Evolutionary conservation across 805 yeast species (phyloP).

Genomic region (Debaryomyces prosopidis): DNA sequence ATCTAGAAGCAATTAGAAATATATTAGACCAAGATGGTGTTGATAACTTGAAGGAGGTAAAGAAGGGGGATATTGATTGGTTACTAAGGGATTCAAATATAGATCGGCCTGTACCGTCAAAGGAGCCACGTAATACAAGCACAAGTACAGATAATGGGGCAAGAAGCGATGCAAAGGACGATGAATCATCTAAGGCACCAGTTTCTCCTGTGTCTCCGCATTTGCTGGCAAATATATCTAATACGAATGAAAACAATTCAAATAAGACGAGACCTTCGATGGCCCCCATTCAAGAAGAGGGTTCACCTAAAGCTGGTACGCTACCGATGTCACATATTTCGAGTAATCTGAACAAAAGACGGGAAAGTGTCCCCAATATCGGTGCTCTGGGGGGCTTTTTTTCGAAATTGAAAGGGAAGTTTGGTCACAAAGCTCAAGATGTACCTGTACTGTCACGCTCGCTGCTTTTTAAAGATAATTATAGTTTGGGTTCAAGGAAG

Average conservation of each 20-base stretch:
- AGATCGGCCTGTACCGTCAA: neutral
- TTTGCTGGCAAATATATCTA: slow-evolving; percentile 27
- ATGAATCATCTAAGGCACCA: slow-evolving; percentile 1
- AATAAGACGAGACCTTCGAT: slow-evolving; percentile 36
- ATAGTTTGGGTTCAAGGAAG: slow-evolving; percentile 8
- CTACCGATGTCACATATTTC: neutral
- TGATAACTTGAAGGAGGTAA: slow-evolving; percentile 29
- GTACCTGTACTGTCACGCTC: slow-evolving; percentile 2
- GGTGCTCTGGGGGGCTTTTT: slow-evolving; percentile 28
- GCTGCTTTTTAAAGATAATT: slow-evolving; percentile 18
- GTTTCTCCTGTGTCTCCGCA: slow-evolving; percentile 16
- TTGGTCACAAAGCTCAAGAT: slow-evolving; percentile 16
- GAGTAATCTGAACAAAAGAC: slow-evolving; percentile 7
- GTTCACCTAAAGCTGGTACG: neutral
- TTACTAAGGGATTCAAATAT: slow-evolving; percentile 41
- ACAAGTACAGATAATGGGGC: neutral
- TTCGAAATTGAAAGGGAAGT: slow-evolving; percentile 36
- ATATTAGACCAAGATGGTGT: slow-evolving; percentile 22
- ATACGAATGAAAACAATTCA: slow-evolving; percentile 28
- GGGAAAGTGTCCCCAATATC: slow-evolving; percentile 19
- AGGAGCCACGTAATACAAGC: neutral
- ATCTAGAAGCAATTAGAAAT: slow-evolving; percentile 20
- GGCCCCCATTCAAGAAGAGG: slow-evolving; percentile 26
- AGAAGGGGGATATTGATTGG: slow-evolving; percentile 52
- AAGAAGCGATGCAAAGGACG: neutral